A percentile compares a stretch with the other conserved stretches of the same genome.
Conservation (phyloP, 2,329 filamentous ascomycete genomes). For the Ophiosphaerella herpotricha region DNA sequence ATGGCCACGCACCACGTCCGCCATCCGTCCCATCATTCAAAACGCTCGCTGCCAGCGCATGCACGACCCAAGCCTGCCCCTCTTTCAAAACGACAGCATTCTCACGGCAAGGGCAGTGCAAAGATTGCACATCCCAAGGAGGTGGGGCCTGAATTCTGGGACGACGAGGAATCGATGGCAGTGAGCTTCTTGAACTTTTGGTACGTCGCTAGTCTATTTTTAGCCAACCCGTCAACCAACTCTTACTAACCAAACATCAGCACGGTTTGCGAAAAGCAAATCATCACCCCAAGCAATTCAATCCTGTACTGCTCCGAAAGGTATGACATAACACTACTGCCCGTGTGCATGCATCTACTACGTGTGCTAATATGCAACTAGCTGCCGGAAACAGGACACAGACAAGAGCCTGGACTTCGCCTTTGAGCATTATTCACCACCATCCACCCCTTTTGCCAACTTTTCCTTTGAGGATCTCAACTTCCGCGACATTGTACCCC, state of each 20-base stretch:
- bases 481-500: conserved; percentile 53
- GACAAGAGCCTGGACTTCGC: conserved; percentile 41
- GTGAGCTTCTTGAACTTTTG: conserved; percentile 59
- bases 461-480: conserved; percentile 46
- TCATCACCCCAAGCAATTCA: conserved; percentile 63
- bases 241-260: conserved; percentile 43
- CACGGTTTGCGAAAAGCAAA: conserved; percentile 69
- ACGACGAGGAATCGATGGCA: conserved; percentile 57
- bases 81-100: conserved; percentile 41
- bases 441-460: conserved; percentile 42
- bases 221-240: neutral
- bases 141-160: conserved; percentile 29
- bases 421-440: conserved; percentile 42
- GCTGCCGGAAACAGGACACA: conserved; percentile 54
- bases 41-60: conserved; percentile 42
- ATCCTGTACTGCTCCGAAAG: conserved; percentile 69
- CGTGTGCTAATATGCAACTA: conserved; percentile 17
- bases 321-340: conserved; percentile 41
- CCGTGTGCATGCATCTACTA: neutral
- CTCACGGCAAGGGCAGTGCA: conserved; percentile 32
- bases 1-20: conserved; percentile 42
- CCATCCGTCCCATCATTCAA: conserved; percentile 40
- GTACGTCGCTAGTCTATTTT: conserved; percentile 39
- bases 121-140: conserved; percentile 34
- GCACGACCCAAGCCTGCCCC: conserved; percentile 40